These are phyloP conservation scores for Pythium guiyangense DNA, from an alignment of 352 stramenopile species.

Conservation along the genomic window DNA sequence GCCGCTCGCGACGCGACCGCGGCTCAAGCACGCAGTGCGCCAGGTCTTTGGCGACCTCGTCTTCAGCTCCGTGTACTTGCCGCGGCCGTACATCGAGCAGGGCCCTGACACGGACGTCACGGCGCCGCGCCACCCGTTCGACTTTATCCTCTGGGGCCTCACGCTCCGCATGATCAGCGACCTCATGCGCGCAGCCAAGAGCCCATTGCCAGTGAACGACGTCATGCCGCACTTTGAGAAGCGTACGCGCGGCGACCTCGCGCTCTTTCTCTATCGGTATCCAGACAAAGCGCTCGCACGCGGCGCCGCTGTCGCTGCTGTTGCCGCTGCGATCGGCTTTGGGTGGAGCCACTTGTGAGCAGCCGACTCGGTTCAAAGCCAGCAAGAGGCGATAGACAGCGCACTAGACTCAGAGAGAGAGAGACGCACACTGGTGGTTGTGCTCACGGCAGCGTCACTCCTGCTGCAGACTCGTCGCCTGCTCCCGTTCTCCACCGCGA, in stretches of 20 bases:
- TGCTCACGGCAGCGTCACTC: too few species aligned
- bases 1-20: constrained; percentile 26
- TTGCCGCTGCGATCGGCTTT: constrained; percentile 35
- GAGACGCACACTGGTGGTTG: too few species aligned
- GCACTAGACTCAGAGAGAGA: too few species aligned
- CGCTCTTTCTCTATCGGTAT: constrained; percentile 48
- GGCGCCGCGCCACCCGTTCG: constrained; percentile 34
- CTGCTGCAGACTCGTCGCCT: too few species aligned
- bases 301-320: constrained; percentile 31
- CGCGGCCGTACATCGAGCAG: constrained; percentile 32
- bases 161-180: constrained; percentile 67
- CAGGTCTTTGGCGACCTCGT: constrained; percentile 46
- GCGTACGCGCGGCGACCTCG: constrained; percentile 34
- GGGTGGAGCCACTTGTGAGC: constrained; percentile 33
- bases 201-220: constrained; percentile 42
- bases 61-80: constrained; percentile 76
- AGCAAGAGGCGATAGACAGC: too few species aligned
- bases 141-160: constrained; percentile 85
- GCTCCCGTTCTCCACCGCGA: too few species aligned
- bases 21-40: constrained; percentile 24
- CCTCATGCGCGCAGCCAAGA: constrained; percentile 34
- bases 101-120: constrained; percentile 33
- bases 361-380: too few species aligned
- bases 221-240: constrained; percentile 60
- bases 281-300: constrained; percentile 46